Percentiles rank a stretch among this genome's conserved stretches.
phyloP scores from a whole-genome alignment of 225 moss, liverwort and hornwort species.

The Lunularia cruciata region DNA sequence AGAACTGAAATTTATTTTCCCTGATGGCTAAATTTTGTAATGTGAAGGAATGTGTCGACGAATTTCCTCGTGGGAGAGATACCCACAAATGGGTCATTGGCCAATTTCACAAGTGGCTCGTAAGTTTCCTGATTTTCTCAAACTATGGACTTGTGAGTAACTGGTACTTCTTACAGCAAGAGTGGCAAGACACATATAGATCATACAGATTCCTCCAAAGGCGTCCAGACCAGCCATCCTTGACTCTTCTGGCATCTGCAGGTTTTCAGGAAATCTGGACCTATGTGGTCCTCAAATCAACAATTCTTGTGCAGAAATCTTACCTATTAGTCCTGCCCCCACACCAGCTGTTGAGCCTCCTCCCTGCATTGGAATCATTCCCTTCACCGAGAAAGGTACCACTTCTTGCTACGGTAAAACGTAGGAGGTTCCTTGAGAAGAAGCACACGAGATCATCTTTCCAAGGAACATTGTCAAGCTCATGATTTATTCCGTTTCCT shows the following conservation, averaged over 20 bases:
- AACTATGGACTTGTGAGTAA: too few species aligned
- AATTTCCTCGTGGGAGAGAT: constrained; percentile 73
- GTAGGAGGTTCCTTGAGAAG: too few species aligned
- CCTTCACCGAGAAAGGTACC: constrained; percentile 21
- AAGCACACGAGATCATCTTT: too few species aligned
- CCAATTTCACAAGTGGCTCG: constrained; percentile 55
- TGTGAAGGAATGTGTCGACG: constrained; percentile 68
- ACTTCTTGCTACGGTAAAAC: too few species aligned
- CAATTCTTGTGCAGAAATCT: constrained; percentile 34
- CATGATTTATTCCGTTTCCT: too few species aligned
- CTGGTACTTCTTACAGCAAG: too few species aligned
- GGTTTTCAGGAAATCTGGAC: constrained; percentile 69
- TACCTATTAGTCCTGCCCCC: constrained; percentile 43
- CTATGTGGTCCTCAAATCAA: constrained; percentile 84
- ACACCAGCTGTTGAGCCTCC: constrained; percentile 33
- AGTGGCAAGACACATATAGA: too few species aligned
- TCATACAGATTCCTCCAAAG: too few species aligned
- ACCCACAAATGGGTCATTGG: constrained; percentile 57
- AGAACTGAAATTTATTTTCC: too few species aligned
- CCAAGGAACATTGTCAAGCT: too few species aligned
- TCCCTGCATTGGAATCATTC: constrained; percentile 39
- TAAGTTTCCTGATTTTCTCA: constrained; percentile 35
- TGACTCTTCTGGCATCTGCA: constrained; percentile 29
- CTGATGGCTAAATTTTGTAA: not conserved
- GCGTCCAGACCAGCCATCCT: too few species aligned